Evolutionary conservation across 2,329 filamentous ascomycete species (phyloP).

Genomic region (Ceratocystis destructans): DNA sequence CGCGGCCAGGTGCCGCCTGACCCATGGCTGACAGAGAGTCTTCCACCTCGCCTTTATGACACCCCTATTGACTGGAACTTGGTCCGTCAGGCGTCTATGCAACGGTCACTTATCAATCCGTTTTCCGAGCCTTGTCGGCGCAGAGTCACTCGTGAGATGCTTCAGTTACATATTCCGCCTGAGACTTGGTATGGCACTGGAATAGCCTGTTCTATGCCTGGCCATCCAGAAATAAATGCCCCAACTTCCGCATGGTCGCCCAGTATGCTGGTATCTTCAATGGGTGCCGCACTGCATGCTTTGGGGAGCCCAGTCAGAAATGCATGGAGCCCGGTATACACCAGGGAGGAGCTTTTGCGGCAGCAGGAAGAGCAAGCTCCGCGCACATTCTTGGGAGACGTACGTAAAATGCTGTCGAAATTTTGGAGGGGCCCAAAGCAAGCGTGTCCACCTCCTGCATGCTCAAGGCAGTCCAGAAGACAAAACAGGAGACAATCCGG

Average conservation of each 20-base stretch:
- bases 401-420: not conserved
- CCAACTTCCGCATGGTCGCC: not conserved
- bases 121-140: conserved; percentile 2
- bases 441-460: not conserved
- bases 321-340: conserved; percentile 11
- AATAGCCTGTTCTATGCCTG: not conserved
- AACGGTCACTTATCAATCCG: conserved; percentile 11
- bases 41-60: conserved; percentile 3
- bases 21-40: conserved; percentile 25
- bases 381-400: not conserved
- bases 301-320: not conserved
- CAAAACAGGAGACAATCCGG: not conserved
- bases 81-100: conserved; percentile 12
- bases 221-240: not conserved
- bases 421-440: not conserved
- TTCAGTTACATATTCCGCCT: conserved; percentile 12
- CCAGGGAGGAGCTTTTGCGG: conserved; percentile 4
- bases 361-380: conserved; percentile 14
- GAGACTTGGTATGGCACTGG: conserved; percentile 13
- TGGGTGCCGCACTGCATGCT: not conserved
- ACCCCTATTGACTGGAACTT: conserved; percentile 12
- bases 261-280: not conserved
- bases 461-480: not conserved
- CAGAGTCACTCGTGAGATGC: not conserved
- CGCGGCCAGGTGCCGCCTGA: conserved; percentile 21